Base-by-base conservation (phyloP, 495 filamentous ascomycete species). In the Hypoxylon crocopeplum region DNA sequence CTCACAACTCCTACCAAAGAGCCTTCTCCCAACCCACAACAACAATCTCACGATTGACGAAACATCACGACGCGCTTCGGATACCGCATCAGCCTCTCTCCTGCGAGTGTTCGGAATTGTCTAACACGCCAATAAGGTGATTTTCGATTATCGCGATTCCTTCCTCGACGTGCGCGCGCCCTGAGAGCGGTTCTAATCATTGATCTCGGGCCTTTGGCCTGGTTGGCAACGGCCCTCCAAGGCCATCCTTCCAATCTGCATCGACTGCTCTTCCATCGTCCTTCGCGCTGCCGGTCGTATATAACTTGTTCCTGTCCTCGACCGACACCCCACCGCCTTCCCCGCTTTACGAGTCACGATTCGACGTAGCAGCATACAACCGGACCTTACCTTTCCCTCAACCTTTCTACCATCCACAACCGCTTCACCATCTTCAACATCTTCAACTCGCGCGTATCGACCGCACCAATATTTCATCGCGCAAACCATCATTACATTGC, bases 51-150 rank as follows among this genome's bases (percentile, higher is more conserved):
- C 51, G 30, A 56, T 52, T 49, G 41, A 55, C 34, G 32, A 42
- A 58, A 52, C 60, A 75, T 71, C 71, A 64, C 69, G 60, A 71
- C 70, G 71, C 75, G 75, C 69, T 66, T 69, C 70, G 64, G 57
- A 67, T 65, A 56, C 55, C 56, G 64, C 59, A 50, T 37, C 66
- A 68, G 67, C 49, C 57, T 56, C 37, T 61, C 51, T 67, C 60
- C 50, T 16, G 61, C 64, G 51, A 57, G 25, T 22, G 17, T 47
- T 56, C 66, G 69, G 72, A 59, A 69, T 59, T 52, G 40, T 48
- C 48, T 46, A 51, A 52, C 52, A 67, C 39, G 54, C 55, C 49
- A 50, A 42, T 54, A 63, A 40, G 39, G 65, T 70, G 69, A 66
- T 66, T 56, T 51, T 54, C 61, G 54, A 67, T 39, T 30, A 37